Evolutionary conservation across 2,329 filamentous ascomycete species (phyloP), one percentile per base, ranked within the genome.

Genomic region (Colletotrichum sp.): DNA sequence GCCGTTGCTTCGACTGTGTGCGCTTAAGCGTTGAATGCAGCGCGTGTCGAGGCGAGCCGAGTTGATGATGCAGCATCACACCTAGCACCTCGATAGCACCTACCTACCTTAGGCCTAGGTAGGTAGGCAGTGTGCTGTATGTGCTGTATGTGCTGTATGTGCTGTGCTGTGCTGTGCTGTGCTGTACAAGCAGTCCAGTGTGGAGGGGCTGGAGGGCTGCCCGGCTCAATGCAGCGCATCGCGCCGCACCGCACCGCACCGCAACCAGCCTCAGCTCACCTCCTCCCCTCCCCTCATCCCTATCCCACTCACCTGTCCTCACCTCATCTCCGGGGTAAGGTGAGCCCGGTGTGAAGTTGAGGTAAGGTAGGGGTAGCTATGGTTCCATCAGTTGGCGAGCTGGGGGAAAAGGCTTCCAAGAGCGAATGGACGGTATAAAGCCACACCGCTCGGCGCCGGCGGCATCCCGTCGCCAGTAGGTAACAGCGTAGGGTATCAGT

Each of bases 401-500:
- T 13, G n/a, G 43, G 43, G 43, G n/a, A 13, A 21, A 13, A 13
- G n/a, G 32, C 21, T 58, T 28, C 16, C 52, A 68, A 30, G 52
- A 18, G 32, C 32, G 52, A 60, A 30, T 48, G 32, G 43, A 21
- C 52, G 52, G 15, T 28, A 32, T 24, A 66, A 8, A 30, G 58
- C 66, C 52, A 21, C 30, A 52, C n/a, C 52, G 52, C 26, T 68
- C 66, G 66, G 32, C 52, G 66, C 66, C 66, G 32, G 66, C 52
- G 48, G 21, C 66, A 36, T 13, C 38, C 38, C 9, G 38, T n/a
- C 57, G 66, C 24, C 66, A 63, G 34, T 60, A 15, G 28, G 68
- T 61, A 26, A 12, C 60, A 72, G 34, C 28, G 48, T 61, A 74
- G 71, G 71, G 38, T 70, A 28, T 30, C 71, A 70, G 66, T 69